phyloP scores from a whole-genome alignment of 73 alveolate species.

The Paraurostyla sp. region DNA sequence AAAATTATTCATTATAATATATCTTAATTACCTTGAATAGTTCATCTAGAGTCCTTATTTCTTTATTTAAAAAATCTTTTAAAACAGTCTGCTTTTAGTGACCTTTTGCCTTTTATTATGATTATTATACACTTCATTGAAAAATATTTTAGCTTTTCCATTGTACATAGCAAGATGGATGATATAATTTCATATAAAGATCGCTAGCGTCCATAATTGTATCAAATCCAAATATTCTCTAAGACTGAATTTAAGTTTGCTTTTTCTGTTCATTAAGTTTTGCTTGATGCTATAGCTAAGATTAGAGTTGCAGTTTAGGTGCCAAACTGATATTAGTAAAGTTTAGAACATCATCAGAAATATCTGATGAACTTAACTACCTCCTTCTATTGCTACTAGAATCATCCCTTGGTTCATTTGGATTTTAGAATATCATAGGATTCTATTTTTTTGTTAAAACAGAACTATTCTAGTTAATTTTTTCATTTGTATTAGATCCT shows the following conservation, averaged over 20 bases:
- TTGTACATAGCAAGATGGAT: background rate
- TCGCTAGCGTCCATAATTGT: slow-evolving; percentile 14
- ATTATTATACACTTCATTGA: background rate
- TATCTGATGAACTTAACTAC: too few species aligned
- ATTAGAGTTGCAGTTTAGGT: too few species aligned
- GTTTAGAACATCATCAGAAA: too few species aligned
- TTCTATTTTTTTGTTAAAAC: too few species aligned
- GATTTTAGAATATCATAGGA: background rate
- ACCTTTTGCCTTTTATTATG: background rate
- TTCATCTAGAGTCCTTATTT: slow-evolving; percentile 45
- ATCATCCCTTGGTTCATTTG: slow-evolving; percentile 13
- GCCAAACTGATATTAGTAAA: too few species aligned
- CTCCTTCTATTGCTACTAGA: background rate
- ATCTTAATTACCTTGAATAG: background rate
- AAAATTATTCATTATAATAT: too few species aligned
- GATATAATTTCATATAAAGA: background rate
- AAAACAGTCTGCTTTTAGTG: too few species aligned
- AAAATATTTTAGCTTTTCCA: background rate
- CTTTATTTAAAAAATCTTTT: background rate
- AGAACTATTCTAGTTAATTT: too few species aligned
- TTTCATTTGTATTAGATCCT: too few species aligned
- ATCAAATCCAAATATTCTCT: slow-evolving; percentile 1
- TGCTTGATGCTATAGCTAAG: background rate
- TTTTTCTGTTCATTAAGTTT: background rate
- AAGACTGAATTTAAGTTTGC: background rate